Conservation (phyloP, 2,329 filamentous ascomycete genomes). For the Cytospora leucostoma region DNA sequence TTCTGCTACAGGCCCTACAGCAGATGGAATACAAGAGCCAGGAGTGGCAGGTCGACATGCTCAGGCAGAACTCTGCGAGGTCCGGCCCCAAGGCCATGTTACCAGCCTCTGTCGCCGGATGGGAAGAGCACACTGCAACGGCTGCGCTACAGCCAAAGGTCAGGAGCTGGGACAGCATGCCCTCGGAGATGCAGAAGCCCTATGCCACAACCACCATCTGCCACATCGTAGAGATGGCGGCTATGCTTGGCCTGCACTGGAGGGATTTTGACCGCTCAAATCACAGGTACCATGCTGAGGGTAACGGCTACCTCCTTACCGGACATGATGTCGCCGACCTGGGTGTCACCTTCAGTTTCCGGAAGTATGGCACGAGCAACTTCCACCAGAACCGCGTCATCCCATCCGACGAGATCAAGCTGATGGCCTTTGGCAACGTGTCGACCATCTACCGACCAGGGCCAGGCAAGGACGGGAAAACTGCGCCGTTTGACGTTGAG, state of each 20-base stretch:
- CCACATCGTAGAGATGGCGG: constrained; percentile 56
- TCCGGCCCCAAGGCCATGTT: constrained; percentile 18
- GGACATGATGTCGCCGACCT: constrained; percentile 50
- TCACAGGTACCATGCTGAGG: constrained; percentile 56
- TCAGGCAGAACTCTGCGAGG: constrained; percentile 30
- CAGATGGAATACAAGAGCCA: constrained; percentile 50
- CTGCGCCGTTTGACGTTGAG: constrained; percentile 36
- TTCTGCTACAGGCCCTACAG: constrained; percentile 52
- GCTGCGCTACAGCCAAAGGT: constrained; percentile 49
- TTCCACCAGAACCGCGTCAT: constrained; percentile 55
- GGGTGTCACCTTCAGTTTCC: constrained; percentile 57
- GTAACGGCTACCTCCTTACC: constrained; percentile 55
- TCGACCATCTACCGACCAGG: constrained; percentile 49
- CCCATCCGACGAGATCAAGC: constrained; percentile 54
- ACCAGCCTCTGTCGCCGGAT: constrained; percentile 32
- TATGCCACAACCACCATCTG: constrained; percentile 59
- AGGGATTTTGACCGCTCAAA: constrained; percentile 55
- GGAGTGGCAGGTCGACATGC: constrained; percentile 46
- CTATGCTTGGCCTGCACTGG: constrained; percentile 59
- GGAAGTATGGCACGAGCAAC: constrained; percentile 49
- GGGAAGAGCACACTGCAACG: constrained; percentile 42
- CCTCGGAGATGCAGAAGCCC: constrained; percentile 47
- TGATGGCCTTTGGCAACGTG: constrained; percentile 57
- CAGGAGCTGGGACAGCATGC: constrained; percentile 56
- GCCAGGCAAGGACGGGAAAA: constrained; percentile 21